Evolutionary conservation across 495 filamentous ascomycete genomes (phyloP), one percentile per base, ranked within the genome.

Genomic region (Penicillium silybi): DNA sequence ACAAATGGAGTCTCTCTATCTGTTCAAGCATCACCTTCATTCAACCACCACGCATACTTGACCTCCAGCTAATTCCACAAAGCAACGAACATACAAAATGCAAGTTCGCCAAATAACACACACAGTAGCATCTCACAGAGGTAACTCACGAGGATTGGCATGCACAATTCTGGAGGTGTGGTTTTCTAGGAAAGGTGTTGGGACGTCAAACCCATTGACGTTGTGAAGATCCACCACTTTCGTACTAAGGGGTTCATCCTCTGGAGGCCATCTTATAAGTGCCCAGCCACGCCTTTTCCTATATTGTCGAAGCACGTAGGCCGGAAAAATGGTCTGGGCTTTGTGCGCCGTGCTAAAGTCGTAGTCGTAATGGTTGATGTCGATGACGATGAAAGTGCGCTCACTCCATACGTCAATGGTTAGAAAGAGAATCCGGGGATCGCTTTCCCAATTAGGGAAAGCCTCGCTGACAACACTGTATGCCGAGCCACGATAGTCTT

Each of bases 281-380:
- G 19, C 35, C 50, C 56, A 58, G 11, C 19, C 37, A 2, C 17
- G 32, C 16, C 26, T 39, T 48, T 18, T 41, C 25, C 50, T 18
- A 35, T 25, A 2, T 6, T 45, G 45, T n/a, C 41, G 50, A 43
- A 58, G 50, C 13, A 58, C 46, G 23, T 39, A 51, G 18, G 50
- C 50, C 23, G 56, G 50, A 27, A 58, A 20, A 18, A 54, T 17
- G 1, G 20, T 39, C 34, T 53, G 50, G 25, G 2, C 7, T 40
- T 51, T 43, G 44, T 59, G 52, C 5, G 57, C 52, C 15, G 52
- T 59, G 8, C 9, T 1, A 22, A 41, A 59, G 40, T 56, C 20
- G 32, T 59, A 56, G 13, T 52, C 43, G 11, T 48, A 32, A 41
- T 42, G 43, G 41, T 56, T 55, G 44, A 56, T 32, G 26, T 56